Conservation (phyloP, 2,329 filamentous ascomycete species). For the Nannizziopsis arthrosporioides region DNA sequence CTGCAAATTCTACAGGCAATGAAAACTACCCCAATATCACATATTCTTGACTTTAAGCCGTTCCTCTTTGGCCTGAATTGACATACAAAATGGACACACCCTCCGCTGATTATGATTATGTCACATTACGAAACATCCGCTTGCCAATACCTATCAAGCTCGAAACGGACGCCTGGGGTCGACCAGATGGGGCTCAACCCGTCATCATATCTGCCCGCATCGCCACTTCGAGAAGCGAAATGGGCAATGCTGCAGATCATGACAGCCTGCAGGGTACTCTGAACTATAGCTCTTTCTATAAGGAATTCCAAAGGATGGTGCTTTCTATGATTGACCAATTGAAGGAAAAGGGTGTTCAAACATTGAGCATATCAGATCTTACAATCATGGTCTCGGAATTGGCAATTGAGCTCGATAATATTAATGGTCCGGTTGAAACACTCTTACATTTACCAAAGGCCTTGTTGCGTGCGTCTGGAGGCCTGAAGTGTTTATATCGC, state of each 20-base stretch:
- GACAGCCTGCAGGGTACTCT: conserved; percentile 37
- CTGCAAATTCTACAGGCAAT: neutral
- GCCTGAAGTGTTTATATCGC: conserved; percentile 28
- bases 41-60: neutral
- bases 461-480: conserved; percentile 33
- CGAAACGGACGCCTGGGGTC: conserved; percentile 38
- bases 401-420: too few relatives aligned
- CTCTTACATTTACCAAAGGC: conserved; percentile 35
- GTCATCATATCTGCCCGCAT: conserved; percentile 34
- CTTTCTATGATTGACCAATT: too few relatives aligned
- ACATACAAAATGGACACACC: neutral
- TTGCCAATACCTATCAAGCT: conserved; percentile 34
- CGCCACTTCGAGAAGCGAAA: conserved; percentile 30
- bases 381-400: too few relatives aligned
- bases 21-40: too few relatives aligned
- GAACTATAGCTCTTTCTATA: conserved; percentile 39
- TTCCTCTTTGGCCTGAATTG: neutral
- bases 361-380: too few relatives aligned
- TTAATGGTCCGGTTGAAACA: conserved; percentile 15
- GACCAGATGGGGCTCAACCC: conserved; percentile 35
- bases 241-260: conserved; percentile 29
- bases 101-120: neutral
- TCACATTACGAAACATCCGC: conserved; percentile 26
- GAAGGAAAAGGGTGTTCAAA: too few relatives aligned
- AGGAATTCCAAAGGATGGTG: too few relatives aligned